Percentiles rank a stretch among this genome's conserved stretches.
Conservation (phyloP, 306 rosid genomes). For the Fagus sylvatica region DNA sequence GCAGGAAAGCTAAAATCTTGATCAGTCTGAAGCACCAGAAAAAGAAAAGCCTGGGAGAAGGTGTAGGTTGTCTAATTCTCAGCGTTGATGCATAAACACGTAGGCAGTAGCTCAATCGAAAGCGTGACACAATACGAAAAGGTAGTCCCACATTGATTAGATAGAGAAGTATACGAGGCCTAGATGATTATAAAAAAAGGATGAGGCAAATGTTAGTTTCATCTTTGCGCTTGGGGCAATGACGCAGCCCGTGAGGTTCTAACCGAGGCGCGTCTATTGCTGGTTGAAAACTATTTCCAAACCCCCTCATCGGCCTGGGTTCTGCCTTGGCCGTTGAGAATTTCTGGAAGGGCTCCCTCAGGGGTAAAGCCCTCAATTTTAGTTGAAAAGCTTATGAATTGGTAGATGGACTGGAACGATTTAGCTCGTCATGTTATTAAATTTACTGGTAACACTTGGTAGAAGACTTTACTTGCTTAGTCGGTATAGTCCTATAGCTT, state of each 20-base stretch:
- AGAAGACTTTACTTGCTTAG: no score
- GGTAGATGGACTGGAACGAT: no score
- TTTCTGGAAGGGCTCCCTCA: constrained; percentile 2
- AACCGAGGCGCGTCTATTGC: constrained; percentile 12
- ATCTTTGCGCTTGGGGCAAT: constrained; percentile 8
- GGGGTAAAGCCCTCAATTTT: background rate
- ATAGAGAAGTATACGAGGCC: background rate
- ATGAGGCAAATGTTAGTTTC: rapidly evolving
- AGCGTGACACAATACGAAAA: background rate
- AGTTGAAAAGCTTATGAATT: no score
- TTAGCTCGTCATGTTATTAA: no score
- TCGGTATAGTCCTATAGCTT: no score
- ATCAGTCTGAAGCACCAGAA: no score
- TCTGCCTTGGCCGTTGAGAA: background rate
- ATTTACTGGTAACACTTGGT: no score
- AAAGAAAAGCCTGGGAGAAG: no score
- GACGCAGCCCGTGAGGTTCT: constrained; percentile 4
- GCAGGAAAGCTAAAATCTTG: no score
- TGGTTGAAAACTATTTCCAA: constrained; percentile 9
- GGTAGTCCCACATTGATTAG: background rate
- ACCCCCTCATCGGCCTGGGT: constrained; percentile 2
- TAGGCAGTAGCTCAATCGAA: no score
- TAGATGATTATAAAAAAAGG: background rate
- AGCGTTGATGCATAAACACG: no score
- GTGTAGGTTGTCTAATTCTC: no score